Evolutionary conservation across 1,284 basidiomycete genomes (phyloP), one percentile per base, ranked within the genome.

Genomic region (Heterobasidion irregulare): DNA sequence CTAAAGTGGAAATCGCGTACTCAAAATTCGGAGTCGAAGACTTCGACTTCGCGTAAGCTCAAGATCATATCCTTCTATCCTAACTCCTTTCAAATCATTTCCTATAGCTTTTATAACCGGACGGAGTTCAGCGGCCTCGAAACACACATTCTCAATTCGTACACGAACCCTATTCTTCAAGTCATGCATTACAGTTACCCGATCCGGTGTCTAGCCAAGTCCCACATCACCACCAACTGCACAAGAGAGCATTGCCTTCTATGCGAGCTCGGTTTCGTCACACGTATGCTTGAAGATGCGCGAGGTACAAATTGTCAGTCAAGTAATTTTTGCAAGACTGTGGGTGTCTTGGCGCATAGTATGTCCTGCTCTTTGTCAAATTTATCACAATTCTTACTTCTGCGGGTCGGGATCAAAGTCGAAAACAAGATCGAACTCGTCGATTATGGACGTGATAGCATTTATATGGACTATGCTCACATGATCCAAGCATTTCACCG

Each of bases 1-100:
- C 90, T 47, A 87, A 89, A 65, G 94, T 98, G 45, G 94, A 97
- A 70, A 99, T 99, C 65, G 94, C 97, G 70, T 99, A 99, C 69
- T 96, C 93, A 50, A 94, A 94, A 64, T 99, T 99, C 63, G 96
- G 96, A n/a, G 92, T 98, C 32, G 96, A 96, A 68, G 96, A 99
- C 70, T 99, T 99, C 66, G 97, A 99, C 69, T 99, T 99, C 66
- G 95, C 81, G 91, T 92, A 57, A 36, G 48, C 33, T 47, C 16
- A 44, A 44, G 41, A 44, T 19, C 46, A 26, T 41, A 15, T n/a
- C 15, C 34, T 26, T 35, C 15, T 8, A 12, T 19, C 13, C 8
- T 38, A 36, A 18, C 50, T 10, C 26, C 8, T 54, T 45, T 47
- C 47, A 52, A 36, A n/a, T 41, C 38, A n/a, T 59, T 47, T 51